Evolutionary conservation across 2,329 filamentous ascomycete species (phyloP), one percentile per base, ranked within the genome.

Genomic region (Aspergillus pseudoglaucus): DNA sequence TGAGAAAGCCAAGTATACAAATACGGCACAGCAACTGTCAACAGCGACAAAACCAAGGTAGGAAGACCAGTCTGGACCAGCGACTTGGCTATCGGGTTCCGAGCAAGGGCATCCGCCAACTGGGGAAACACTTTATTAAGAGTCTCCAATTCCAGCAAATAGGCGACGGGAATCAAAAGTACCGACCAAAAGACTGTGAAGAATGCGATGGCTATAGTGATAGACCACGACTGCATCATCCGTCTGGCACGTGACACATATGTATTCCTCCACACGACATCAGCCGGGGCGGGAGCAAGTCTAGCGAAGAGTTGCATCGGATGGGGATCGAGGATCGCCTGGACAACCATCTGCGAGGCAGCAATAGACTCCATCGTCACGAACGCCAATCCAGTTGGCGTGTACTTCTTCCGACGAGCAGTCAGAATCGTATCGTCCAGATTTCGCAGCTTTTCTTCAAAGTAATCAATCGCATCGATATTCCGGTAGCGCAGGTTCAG

Each of bases 331-430:
- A 98, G 82, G 9, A 95, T 84, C 3, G 93, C 90, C 68, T 98
- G 93, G 39, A 95, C 88, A 20, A 90, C 88, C 90, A 97, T 95
- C 72, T 98, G 93, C 54, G 80, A 82, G 17, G 90, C 85, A 12
- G 90, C 88, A 44, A 95, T 93, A 3, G 89, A 93, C 71, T 96
- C 88, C 89, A 98, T 94, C 0, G 93, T 97, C 35, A 98, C 88
- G 66, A 98, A 96, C 1, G 94, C 94, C 51, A 94, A 79, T 43
- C 91, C 85, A 1, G 84, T 90, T 0, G 93, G 77, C 5, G 78
- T 73, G 59, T 90, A 97, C 3, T 86, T 79, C 65, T 88, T 87
- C 59, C 82, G 81, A 23, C 93, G 82, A 9, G 89, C 81, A 6
- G 70, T 69, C 6, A 71, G 68, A 44, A 98, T 88, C 55, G 83